A percentile compares a stretch with the other conserved stretches of the same genome.
phyloP scores from a whole-genome alignment of 164 flowering plant genomes.

The Magnolia changhungtana region DNA sequence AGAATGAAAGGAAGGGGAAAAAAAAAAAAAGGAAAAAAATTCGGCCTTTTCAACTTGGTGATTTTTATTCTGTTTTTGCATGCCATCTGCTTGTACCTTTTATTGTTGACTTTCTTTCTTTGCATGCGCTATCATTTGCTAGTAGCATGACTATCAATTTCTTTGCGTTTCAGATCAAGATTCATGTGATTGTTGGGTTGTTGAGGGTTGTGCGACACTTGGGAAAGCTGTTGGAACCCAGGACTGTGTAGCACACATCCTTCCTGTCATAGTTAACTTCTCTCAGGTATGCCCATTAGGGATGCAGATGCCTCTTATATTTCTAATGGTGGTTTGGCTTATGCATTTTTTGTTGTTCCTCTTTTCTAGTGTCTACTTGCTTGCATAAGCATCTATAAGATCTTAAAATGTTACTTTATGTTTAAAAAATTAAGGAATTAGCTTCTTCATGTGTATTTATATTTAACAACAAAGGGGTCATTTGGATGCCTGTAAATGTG shows the following conservation, averaged over 20 bases:
- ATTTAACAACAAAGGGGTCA: no score
- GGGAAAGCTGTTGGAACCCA: constrained; percentile 94
- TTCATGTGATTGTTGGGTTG: constrained; percentile 95
- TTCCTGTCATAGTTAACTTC: constrained; percentile 96
- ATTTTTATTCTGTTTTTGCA: not conserved
- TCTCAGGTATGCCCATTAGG: not conserved
- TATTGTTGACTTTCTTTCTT: not conserved
- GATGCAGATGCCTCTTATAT: not conserved
- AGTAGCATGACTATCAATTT: not conserved
- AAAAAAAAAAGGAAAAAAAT: not conserved
- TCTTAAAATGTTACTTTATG: not conserved
- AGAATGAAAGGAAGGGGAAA: no score
- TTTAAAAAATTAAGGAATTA: not conserved
- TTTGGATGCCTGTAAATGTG: no score
- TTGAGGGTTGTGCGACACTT: constrained; percentile 98
- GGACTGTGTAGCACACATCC: constrained; percentile 91
- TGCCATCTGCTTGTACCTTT: not conserved
- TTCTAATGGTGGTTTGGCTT: not conserved
- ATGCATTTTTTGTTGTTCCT: not conserved
- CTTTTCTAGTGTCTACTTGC: not conserved
- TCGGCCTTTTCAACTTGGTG: not conserved
- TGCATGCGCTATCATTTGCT: not conserved
- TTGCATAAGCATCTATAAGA: not conserved
- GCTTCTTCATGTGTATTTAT: not conserved
- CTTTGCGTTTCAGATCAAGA: constrained; percentile 69